phyloP scores from a whole-genome alignment of 352 stramenopile genomes.

The Pythium folliculosum region DNA sequence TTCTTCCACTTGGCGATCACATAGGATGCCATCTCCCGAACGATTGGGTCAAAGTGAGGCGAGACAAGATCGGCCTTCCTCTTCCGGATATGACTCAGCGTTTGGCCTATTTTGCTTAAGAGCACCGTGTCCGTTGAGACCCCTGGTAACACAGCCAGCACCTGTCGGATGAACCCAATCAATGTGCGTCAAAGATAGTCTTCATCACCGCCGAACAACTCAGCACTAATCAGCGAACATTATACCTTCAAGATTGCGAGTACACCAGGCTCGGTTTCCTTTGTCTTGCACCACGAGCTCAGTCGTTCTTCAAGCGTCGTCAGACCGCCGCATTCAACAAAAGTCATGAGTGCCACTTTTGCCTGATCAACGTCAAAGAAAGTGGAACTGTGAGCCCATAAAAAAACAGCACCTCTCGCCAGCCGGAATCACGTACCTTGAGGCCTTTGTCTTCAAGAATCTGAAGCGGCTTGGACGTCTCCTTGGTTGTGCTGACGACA shows the following conservation, averaged over 20 bases:
- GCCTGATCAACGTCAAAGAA: constrained; percentile 29
- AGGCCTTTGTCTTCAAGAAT: constrained; percentile 25
- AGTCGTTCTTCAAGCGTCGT: constrained; percentile 47
- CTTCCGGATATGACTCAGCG: constrained; percentile 45
- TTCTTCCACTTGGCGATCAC: constrained; percentile 63
- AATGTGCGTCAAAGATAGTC: background rate
- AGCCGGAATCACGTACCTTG: constrained; percentile 33
- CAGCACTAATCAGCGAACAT: background rate
- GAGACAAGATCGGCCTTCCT: constrained; percentile 8
- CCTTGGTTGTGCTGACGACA: constrained; percentile 49
- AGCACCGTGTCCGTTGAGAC: constrained; percentile 46
- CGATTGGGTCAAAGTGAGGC: constrained; percentile 17
- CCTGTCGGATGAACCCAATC: constrained; percentile 22
- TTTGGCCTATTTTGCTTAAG: constrained; percentile 56
- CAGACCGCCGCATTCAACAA: constrained; percentile 56
- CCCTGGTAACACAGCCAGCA: constrained; percentile 58
- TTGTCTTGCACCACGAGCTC: constrained; percentile 43
- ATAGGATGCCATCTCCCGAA: constrained; percentile 49
- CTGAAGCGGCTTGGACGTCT: constrained; percentile 2
- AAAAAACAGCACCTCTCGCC: background rate
- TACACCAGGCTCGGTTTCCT: constrained; percentile 54
- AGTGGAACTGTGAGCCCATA: background rate
- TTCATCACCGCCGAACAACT: background rate
- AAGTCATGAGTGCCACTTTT: constrained; percentile 49
- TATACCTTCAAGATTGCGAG: constrained; percentile 66